Evolutionary conservation across 768 basidiomycete species (phyloP).

Genomic region (Tricholoma hemisulphureum): DNA sequence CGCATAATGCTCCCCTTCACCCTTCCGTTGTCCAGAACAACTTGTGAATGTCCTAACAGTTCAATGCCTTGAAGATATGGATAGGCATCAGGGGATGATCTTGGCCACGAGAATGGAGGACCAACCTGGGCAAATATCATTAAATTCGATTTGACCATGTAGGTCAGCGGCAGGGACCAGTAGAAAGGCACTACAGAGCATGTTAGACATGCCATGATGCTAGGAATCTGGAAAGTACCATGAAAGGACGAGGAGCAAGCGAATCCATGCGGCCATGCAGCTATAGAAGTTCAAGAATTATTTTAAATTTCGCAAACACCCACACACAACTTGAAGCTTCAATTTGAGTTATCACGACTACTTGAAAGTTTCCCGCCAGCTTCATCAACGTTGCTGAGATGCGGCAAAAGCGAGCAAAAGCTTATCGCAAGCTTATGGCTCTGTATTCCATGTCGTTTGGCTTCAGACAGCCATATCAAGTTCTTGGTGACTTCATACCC

Average conservation of each 20-base stretch:
- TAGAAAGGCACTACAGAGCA: constrained; percentile 20
- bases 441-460: constrained; percentile 85
- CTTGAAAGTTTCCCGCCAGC: no score
- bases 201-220: background rate
- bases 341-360: no score
- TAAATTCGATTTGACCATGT: constrained; percentile 65
- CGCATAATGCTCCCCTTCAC: constrained; percentile 51
- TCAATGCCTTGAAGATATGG: constrained; percentile 12
- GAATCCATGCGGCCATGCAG: constrained; percentile 12
- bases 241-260: constrained; percentile 21
- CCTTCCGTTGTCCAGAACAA: constrained; percentile 58
- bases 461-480: constrained; percentile 92
- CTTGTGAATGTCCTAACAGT: constrained; percentile 55
- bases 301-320: constrained; percentile 11
- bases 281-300: background rate
- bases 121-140: constrained; percentile 64
- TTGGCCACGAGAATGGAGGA: background rate
- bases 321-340: constrained; percentile 14
- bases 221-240: constrained; percentile 19
- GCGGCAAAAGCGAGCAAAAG: constrained; percentile 95
- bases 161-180: constrained; percentile 51
- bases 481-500: constrained; percentile 60
- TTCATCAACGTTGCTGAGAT: constrained; percentile 47
- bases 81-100: background rate
- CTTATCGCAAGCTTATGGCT: constrained; percentile 92